Base-by-base conservation (phyloP, 2,329 filamentous ascomycete genomes). In the Sclerotinia glacialis region DNA sequence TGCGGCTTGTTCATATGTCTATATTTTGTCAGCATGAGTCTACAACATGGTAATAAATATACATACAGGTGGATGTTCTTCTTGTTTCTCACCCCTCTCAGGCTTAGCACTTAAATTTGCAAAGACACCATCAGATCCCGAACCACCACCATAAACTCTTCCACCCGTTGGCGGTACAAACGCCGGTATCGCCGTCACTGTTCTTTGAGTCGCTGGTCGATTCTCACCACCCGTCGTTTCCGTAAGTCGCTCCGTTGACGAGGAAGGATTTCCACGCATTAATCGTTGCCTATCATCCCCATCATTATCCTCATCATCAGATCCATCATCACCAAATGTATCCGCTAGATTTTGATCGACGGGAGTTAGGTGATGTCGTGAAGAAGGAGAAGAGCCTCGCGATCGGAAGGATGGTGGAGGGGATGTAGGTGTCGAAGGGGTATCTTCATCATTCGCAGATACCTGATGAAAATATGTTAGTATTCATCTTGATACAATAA, bases 1-100 rank as follows among this genome's bases (percentile, higher is more conserved):
- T 3, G 95, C 95, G 21, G 95, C 95, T 86, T 98, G 94, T 83
- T 99, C 95, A 78, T 99, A 99, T 46, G 94, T 93, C 92, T 97
- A 74, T 21, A 68, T 54, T 52, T 14, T 40, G 28, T 74, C 34
- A 71, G 44, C 49, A 59, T 55, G 18, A 37, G n/a, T 42, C 53
- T 31, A 62, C 18, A 58, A 67, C 40, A 69, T 52, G 49, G 8
- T 60, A 63, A 60, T 37, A 18, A 18, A 23, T 26, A 34, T n/a
- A 86, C 92, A 71, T 87, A 97, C 93, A 66, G 95, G 95, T 81
- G 95, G 95, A 78, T 91, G 85, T 78, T 99, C 95, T 70, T 99
- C 95, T 67, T 91, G 82, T 72, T 88, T 86, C 69, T 92, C 90
- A 37, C 88, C 89, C 53, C 87, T 83, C 73, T 96, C 92, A 0